Conservation (phyloP, 2,329 filamentous ascomycete genomes). For the Aspergillus novoparasiticus region DNA sequence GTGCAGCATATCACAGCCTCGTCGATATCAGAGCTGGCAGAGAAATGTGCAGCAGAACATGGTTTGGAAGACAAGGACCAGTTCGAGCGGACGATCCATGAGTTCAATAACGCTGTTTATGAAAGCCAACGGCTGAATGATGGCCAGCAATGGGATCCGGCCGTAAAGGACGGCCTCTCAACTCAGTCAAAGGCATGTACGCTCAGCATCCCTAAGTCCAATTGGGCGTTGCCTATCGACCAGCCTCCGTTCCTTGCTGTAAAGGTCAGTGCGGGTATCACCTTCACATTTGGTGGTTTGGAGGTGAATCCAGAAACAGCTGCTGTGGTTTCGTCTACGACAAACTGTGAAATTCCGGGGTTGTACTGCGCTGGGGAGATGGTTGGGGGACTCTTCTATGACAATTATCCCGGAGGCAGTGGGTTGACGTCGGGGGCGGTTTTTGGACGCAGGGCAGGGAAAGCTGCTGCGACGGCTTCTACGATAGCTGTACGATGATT, state of each 20-base stretch:
- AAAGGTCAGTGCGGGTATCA: conserved; percentile 66
- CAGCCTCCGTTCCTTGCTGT: conserved; percentile 64
- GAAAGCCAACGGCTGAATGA: conserved; percentile 51
- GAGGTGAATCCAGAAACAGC: conserved; percentile 58
- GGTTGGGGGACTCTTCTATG: conserved; percentile 65
- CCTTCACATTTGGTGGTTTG: conserved; percentile 69
- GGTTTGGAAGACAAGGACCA: conserved; percentile 51
- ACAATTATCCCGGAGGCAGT: conserved; percentile 66
- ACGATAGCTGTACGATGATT: not conserved
- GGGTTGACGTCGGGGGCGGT: conserved; percentile 63
- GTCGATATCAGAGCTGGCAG: conserved; percentile 59
- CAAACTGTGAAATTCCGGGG: conserved; percentile 53
- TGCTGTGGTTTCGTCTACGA: conserved; percentile 53
- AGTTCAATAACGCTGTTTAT: conserved; percentile 62
- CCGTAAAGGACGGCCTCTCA: conserved; percentile 63
- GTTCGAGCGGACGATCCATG: conserved; percentile 56
- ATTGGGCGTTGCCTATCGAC: conserved; percentile 65
- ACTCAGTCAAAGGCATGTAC: conserved; percentile 54
- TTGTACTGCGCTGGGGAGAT: conserved; percentile 67
- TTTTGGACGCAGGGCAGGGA: conserved; percentile 51
- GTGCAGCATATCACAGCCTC: conserved; percentile 56
- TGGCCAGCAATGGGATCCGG: conserved; percentile 57
- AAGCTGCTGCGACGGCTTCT: conserved; percentile 29
- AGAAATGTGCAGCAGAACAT: conserved; percentile 43
- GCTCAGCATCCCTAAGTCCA: conserved; percentile 61